phyloP scores from a whole-genome alignment of 345 rosid genomes.

The Odontarrhena argentea region DNA sequence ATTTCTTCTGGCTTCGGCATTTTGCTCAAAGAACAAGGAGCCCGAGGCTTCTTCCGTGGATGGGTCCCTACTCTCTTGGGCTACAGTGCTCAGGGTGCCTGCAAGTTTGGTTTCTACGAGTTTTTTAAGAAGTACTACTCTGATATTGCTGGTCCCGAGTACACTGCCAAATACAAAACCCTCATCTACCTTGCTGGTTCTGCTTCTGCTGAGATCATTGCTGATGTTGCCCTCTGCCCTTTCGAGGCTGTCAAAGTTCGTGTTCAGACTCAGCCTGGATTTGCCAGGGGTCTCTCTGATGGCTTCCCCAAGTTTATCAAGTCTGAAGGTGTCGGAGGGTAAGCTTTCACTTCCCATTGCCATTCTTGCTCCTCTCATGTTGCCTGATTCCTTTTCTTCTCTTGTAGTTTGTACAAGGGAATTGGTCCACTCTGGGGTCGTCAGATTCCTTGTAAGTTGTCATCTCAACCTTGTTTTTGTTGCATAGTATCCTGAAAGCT shows the following conservation, averaged over 20 bases:
- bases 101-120: slow-evolving; percentile 79
- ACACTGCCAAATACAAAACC: slow-evolving; percentile 64
- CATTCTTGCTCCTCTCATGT: slow-evolving; percentile 32
- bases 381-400: neutral
- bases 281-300: slow-evolving; percentile 92
- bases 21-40: slow-evolving; percentile 70
- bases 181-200: slow-evolving; percentile 82
- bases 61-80: slow-evolving; percentile 78
- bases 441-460: slow-evolving; percentile 93
- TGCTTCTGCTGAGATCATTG: slow-evolving; percentile 93
- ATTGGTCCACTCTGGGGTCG: slow-evolving; percentile 98
- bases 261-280: slow-evolving; percentile 99
- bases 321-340: slow-evolving; percentile 92
- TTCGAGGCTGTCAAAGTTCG: slow-evolving; percentile 98
- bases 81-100: slow-evolving; percentile 81
- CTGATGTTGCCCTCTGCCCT: slow-evolving; percentile 94
- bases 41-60: slow-evolving; percentile 63
- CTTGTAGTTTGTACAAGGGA: slow-evolving; percentile 88
- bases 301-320: slow-evolving; percentile 90
- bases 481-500: slow-evolving; percentile 21
- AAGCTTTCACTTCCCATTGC: slow-evolving; percentile 37
- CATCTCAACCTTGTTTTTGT: neutral
- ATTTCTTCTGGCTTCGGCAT: slow-evolving; percentile 69
- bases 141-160: slow-evolving; percentile 94
- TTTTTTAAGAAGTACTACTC: slow-evolving; percentile 86